phyloP scores from a whole-genome alignment of 1,284 basidiomycete genomes.

The Pseudozyma thailandica region DNA sequence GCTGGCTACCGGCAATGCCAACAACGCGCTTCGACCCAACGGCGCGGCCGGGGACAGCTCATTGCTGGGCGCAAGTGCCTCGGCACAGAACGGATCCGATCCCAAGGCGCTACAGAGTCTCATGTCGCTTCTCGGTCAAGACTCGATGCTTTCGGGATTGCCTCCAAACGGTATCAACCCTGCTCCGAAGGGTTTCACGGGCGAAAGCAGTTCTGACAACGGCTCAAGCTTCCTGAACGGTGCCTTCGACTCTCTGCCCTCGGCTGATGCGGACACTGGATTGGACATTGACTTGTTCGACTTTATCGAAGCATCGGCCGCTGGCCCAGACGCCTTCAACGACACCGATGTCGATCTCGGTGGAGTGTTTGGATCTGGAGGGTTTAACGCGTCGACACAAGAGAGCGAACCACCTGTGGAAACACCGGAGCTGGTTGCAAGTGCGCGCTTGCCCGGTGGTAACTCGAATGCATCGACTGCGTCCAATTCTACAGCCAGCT shows the following conservation, averaged over 20 bases:
- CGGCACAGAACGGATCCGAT: conserved; percentile 26
- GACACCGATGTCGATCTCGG: conserved; percentile 49
- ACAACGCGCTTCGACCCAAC: conserved; percentile 15
- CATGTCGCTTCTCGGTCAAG: conserved; percentile 48
- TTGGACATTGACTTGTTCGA: conserved; percentile 56
- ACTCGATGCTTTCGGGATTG: conserved; percentile 41
- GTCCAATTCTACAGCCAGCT: conserved; percentile 44
- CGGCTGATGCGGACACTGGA: conserved; percentile 45
- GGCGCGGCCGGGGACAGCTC: conserved; percentile 17
- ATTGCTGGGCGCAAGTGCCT: conserved; percentile 26
- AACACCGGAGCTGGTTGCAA: conserved; percentile 54
- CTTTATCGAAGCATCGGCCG: conserved; percentile 55
- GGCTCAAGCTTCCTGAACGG: conserved; percentile 36
- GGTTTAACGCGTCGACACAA: conserved; percentile 41
- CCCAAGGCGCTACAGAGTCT: conserved; percentile 47
- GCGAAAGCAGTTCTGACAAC: conserved; percentile 9
- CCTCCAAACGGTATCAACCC: conserved; percentile 19
- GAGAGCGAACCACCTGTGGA: conserved; percentile 49
- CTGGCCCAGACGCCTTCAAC: conserved; percentile 47
- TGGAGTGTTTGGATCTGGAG: conserved; percentile 39
- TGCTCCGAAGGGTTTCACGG: conserved; percentile 18
- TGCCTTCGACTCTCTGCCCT: conserved; percentile 33
- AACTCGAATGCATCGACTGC: conserved; percentile 44
- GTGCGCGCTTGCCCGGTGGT: conserved; percentile 37
- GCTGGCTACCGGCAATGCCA: conserved; percentile 27